phyloP scores from a whole-genome alignment of 257 asterid genomes.

The Schizonepeta tenuifolia region DNA sequence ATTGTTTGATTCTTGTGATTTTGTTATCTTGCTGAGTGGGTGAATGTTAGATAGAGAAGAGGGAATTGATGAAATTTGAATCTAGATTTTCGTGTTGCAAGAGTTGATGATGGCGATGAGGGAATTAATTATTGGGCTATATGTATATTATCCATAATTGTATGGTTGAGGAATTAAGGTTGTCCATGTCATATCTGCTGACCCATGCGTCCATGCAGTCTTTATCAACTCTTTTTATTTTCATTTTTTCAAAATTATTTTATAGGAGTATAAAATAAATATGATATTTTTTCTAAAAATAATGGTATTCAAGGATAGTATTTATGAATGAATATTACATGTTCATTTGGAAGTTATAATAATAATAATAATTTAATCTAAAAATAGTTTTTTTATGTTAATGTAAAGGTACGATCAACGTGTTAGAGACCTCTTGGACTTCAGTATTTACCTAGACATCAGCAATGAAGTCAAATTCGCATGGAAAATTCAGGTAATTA shows the following conservation, averaged over 20 bases:
- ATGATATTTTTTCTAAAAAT: no score
- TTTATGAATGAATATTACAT: no score
- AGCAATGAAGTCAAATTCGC: conserved; percentile 98
- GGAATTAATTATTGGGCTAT: conserved; percentile 11
- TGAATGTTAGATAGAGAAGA: background rate
- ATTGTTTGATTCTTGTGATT: background rate
- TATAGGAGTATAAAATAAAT: no score
- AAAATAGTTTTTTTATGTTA: background rate
- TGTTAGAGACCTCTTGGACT: conserved; percentile 94
- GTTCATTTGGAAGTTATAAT: no score
- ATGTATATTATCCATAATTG: conserved; percentile 26
- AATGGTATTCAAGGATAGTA: no score
- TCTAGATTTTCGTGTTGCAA: background rate
- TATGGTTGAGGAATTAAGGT: conserved; percentile 58
- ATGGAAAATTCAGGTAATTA: conserved; percentile 77
- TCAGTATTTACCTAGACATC: conserved; percentile 94
- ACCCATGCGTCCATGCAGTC: conserved; percentile 42
- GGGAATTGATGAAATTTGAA: background rate
- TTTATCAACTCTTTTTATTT: conserved; percentile 25
- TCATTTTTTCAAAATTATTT: no score
- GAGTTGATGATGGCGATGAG: background rate
- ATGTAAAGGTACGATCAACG: conserved; percentile 79
- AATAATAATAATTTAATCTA: background rate
- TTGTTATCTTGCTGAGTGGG: background rate
- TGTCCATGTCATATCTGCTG: conserved; percentile 50